phyloP scores from a whole-genome alignment of 495 filamentous ascomycete genomes.

The Lasiosphaeria ovina region DNA sequence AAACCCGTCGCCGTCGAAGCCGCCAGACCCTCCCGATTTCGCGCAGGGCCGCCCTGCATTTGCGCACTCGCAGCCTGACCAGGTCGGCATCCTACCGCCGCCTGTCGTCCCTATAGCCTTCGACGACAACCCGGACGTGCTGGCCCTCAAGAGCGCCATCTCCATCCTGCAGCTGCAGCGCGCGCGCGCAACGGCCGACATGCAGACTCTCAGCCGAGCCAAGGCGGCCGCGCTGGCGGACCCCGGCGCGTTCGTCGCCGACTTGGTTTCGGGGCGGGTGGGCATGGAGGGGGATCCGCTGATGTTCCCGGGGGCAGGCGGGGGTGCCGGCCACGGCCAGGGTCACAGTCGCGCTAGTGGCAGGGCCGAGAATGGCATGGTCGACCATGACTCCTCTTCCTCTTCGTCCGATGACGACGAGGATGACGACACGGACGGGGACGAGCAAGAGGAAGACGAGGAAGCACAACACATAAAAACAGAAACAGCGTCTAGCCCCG shows the following conservation, averaged over 20 bases:
- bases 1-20: conserved; percentile 4
- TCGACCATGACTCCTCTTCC: conserved; percentile 37
- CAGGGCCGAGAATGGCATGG: conserved; percentile 26
- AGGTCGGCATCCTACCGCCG: conserved; percentile 46
- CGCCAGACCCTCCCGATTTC: conserved; percentile 23
- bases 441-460: conserved; percentile 7
- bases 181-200: conserved; percentile 68
- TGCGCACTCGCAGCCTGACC: conserved; percentile 42
- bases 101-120: conserved; percentile 66
- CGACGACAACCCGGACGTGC: conserved; percentile 76
- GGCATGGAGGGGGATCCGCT: conserved; percentile 36
- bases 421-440: conserved; percentile 18
- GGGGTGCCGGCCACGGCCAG: conserved; percentile 21
- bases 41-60: conserved; percentile 35
- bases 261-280: conserved; percentile 55
- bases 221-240: conserved; percentile 64
- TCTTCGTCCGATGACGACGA: conserved; percentile 21
- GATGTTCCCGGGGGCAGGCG: not conserved
- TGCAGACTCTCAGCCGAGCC: conserved; percentile 59
- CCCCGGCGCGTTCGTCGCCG: conserved; percentile 65
- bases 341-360: no score
- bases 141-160: conserved; percentile 77
- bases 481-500: conserved; percentile 1
- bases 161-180: conserved; percentile 81
- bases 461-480: not conserved